These are phyloP conservation scores for Exophiala viscosa DNA, from an alignment of 2,329 filamentous ascomycete genomes.

Conservation along the genomic window DNA sequence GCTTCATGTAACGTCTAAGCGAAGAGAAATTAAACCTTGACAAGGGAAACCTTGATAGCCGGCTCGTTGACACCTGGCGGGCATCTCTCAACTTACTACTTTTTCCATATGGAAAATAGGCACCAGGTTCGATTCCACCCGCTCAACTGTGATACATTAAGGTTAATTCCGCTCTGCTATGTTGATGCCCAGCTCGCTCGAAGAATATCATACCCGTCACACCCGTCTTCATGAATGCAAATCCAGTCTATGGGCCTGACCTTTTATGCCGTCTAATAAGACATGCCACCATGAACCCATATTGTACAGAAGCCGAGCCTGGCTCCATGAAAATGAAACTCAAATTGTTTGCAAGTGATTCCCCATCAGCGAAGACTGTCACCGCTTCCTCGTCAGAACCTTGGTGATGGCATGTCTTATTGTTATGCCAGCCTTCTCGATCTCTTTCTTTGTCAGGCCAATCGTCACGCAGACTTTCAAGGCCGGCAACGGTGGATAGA, in stretches of 20 bases:
- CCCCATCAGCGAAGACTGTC: neutral
- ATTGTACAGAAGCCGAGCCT: no score
- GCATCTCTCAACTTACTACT: no score
- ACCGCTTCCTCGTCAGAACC: slow-evolving; percentile 63
- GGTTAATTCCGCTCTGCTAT: neutral
- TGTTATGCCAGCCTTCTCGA: slow-evolving; percentile 84
- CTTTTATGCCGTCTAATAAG: no score
- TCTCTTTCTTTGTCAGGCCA: slow-evolving; percentile 86
- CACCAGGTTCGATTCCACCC: no score
- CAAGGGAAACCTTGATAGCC: slow-evolving; percentile 6
- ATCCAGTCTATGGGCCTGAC: no score
- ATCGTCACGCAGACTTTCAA: slow-evolving; percentile 89
- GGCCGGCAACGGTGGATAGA: slow-evolving; percentile 65
- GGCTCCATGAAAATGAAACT: no score
- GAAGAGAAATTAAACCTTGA: slow-evolving; percentile 6
- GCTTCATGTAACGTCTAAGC: slow-evolving; percentile 10
- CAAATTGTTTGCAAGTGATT: no score
- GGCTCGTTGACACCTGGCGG: neutral
- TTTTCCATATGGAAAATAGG: no score
- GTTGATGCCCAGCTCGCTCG: no score
- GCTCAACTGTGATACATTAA: neutral
- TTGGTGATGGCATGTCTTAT: slow-evolving; percentile 94
- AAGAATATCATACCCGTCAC: no score
- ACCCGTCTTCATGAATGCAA: no score
- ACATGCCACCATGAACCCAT: no score